Conservation (phyloP, 495 filamentous ascomycete genomes). For the Annulohypoxylon moriforme region DNA sequence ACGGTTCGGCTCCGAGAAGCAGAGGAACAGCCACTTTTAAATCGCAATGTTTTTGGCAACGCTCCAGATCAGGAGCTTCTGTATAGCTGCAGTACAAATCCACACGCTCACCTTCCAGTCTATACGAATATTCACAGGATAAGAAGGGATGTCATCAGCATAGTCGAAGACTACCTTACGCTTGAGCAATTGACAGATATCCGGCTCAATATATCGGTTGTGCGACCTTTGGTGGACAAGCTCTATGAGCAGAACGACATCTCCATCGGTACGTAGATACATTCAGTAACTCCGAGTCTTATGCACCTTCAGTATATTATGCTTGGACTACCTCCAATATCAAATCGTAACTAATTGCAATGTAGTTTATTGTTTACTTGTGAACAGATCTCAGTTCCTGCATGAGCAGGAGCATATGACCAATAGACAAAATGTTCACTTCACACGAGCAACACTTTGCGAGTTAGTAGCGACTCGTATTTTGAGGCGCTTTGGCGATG, state of each 20-base stretch:
- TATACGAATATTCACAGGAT: slow-evolving; percentile 66
- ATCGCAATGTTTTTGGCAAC: slow-evolving; percentile 33
- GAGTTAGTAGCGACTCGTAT: slow-evolving; percentile 75
- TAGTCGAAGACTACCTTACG: slow-evolving; percentile 65
- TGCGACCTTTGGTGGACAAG: slow-evolving; percentile 75
- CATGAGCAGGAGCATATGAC: slow-evolving; percentile 71
- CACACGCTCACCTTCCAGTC: slow-evolving; percentile 60
- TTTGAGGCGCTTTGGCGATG: slow-evolving; percentile 73
- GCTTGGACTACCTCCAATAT: background rate
- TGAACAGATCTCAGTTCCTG: slow-evolving; percentile 76
- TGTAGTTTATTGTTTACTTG: slow-evolving; percentile 71
- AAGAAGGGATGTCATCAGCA: slow-evolving; percentile 62
- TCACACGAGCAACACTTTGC: slow-evolving; percentile 73
- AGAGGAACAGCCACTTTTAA: slow-evolving; percentile 48
- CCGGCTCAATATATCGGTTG: slow-evolving; percentile 75
- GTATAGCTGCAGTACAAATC: slow-evolving; percentile 43
- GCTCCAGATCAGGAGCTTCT: slow-evolving; percentile 36
- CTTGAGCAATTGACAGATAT: slow-evolving; percentile 74
- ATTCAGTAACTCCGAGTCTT: background rate
- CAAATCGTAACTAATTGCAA: slow-evolving; percentile 9
- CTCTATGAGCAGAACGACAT: slow-evolving; percentile 76
- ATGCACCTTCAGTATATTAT: background rate
- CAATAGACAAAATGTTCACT: slow-evolving; percentile 76
- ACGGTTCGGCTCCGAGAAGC: slow-evolving; percentile 31
- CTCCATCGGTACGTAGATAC: slow-evolving; percentile 63